These are phyloP conservation scores for Gigaspora rosea DNA, from an alignment of 192 early-diverging fungal species.

Conservation along the genomic window DNA sequence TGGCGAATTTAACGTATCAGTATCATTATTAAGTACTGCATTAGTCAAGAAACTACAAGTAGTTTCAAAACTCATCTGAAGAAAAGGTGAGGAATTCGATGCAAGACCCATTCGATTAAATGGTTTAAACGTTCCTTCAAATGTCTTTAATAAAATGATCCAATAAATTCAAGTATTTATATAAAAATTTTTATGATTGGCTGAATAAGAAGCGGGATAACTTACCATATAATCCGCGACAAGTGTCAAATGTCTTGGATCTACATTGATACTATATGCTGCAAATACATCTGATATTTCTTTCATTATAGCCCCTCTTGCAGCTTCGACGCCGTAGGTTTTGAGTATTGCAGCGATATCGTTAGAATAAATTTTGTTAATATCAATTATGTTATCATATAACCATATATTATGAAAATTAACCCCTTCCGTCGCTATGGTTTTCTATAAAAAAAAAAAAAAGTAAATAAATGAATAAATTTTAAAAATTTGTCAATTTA, in stretches of 20 bases:
- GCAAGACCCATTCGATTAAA: conserved; percentile 95
- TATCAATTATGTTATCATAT: conserved; percentile 71
- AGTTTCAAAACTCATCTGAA: conserved; percentile 98
- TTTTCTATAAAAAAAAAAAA: conserved; percentile 39
- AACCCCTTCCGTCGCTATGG: conserved; percentile 86
- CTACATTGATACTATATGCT: conserved; percentile 92
- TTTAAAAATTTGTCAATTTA: neutral
- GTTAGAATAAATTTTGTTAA: conserved; percentile 90
- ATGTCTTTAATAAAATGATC: conserved; percentile 61
- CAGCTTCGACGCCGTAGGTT: conserved; percentile 98
- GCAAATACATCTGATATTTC: conserved; percentile 92
- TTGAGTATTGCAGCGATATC: conserved; percentile 92
- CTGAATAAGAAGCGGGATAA: conserved; percentile 13
- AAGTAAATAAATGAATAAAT: conserved; percentile 21
- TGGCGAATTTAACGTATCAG: conserved; percentile 84
- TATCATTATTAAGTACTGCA: conserved; percentile 87
- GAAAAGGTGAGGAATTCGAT: conserved; percentile 90
- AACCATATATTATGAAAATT: conserved; percentile 94
- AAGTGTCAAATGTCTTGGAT: conserved; percentile 91
- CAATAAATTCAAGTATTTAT: neutral
- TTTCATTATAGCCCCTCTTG: conserved; percentile 86
- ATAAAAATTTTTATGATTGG: neutral
- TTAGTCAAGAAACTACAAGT: conserved; percentile 94
- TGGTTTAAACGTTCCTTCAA: conserved; percentile 97
- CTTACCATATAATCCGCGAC: conserved; percentile 98